phyloP scores from a whole-genome alignment of 345 rosid genomes.

The Eucalyptus cloeziana region DNA sequence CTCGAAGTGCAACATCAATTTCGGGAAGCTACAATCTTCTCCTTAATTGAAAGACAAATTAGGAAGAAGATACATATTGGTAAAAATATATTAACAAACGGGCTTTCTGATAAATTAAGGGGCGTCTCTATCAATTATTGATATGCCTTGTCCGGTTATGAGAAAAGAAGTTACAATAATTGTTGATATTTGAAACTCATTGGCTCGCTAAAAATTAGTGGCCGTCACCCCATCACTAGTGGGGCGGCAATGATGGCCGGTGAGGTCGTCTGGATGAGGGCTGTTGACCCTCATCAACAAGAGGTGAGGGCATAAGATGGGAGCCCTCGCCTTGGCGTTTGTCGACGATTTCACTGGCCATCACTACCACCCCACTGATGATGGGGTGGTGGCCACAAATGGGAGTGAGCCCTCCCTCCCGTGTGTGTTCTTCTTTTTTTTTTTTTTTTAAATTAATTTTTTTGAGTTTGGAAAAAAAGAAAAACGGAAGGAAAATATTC shows the following conservation, averaged over 20 bases:
- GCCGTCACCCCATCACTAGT: fast-evolving
- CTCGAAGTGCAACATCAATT: not conserved
- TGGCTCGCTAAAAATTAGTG: not conserved
- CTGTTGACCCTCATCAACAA: too few relatives aligned
- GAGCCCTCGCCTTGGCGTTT: fast-evolving
- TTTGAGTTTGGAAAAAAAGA: too few relatives aligned
- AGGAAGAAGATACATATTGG: not conserved
- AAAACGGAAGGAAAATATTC: too few relatives aligned
- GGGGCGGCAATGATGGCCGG: fast-evolving
- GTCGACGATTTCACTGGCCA: fast-evolving
- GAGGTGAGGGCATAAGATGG: fast-evolving
- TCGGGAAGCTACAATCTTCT: too few relatives aligned
- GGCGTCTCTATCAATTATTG: too few relatives aligned
- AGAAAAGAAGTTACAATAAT: not conserved
- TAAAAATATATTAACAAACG: too few relatives aligned
- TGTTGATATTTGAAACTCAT: not conserved
- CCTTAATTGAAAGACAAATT: not conserved
- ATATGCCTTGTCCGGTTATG: not conserved
- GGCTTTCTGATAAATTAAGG: not conserved
- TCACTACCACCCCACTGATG: fast-evolving
- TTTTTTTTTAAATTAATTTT: too few relatives aligned
- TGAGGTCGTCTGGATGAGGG: fast-evolving
- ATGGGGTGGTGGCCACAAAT: too few relatives aligned
- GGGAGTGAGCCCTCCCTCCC: too few relatives aligned
- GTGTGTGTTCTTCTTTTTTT: fast-evolving